phyloP scores from a whole-genome alignment of 2,329 filamentous ascomycete species.

The Rutstroemia sp. region DNA sequence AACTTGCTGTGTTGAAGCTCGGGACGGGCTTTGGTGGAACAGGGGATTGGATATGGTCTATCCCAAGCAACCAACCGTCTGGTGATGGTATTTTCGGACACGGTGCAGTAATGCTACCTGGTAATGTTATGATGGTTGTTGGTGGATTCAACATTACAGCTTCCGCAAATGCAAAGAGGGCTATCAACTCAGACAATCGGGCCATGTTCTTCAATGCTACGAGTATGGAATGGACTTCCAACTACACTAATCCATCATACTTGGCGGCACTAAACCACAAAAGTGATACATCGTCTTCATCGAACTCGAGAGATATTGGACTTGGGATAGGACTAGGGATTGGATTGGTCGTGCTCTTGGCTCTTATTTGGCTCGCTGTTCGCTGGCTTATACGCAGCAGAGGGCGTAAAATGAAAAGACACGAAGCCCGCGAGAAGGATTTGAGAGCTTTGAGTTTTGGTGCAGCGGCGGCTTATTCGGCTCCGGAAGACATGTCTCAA shows the following conservation, averaged over 20 bases:
- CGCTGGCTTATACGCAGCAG: conserved; percentile 36
- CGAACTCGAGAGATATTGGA: conserved; percentile 39
- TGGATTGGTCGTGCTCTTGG: conserved; percentile 46
- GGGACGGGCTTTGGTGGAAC: conserved; percentile 66
- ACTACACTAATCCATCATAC: conserved; percentile 43
- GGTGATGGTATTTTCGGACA: conserved; percentile 52
- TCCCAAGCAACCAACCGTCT: conserved; percentile 44
- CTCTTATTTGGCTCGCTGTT: conserved; percentile 39
- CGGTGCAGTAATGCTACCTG: conserved; percentile 54
- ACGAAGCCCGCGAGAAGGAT: conserved; percentile 43
- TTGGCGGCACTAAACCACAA: conserved; percentile 16
- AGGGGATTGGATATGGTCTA: conserved; percentile 63
- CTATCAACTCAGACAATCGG: conserved; percentile 29
- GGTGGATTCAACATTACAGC: conserved; percentile 49
- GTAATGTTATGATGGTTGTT: conserved; percentile 62
- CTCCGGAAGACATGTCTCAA: conserved; percentile 18
- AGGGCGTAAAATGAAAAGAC: conserved; percentile 33
- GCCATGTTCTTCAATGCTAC: conserved; percentile 53
- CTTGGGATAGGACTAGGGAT: conserved; percentile 60
- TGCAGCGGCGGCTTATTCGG: conserved; percentile 15
- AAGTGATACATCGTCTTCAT: conserved; percentile 19
- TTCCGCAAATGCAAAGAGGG: conserved; percentile 30
- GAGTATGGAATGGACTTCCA: conserved; percentile 48
- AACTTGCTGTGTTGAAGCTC: conserved; percentile 70
- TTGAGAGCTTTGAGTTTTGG: conserved; percentile 43